Conservation (phyloP, 192 early-diverging fungal species). For the Coemansia asiatica region DNA sequence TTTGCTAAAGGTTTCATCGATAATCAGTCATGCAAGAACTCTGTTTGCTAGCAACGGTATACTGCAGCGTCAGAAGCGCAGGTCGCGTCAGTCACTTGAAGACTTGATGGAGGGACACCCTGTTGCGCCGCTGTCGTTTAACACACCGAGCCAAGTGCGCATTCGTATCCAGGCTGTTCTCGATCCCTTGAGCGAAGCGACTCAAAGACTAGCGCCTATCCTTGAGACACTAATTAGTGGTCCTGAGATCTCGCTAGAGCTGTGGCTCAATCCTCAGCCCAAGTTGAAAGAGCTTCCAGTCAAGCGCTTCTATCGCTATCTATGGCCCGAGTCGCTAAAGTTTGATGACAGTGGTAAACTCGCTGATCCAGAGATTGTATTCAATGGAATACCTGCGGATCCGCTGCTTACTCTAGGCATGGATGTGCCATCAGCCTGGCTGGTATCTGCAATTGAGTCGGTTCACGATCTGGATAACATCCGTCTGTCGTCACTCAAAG, state of each 20-base stretch:
- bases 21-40: conserved; percentile 26
- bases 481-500: conserved; percentile 55
- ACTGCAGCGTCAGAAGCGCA: conserved; percentile 16
- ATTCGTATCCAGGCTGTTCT: conserved; percentile 60
- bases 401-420: conserved; percentile 84
- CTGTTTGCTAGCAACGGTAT: conserved; percentile 16
- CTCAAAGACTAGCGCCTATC: conserved; percentile 77
- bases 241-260: conserved; percentile 63
- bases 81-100: conserved; percentile 12
- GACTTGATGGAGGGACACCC: conserved; percentile 12
- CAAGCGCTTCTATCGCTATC: conserved; percentile 89
- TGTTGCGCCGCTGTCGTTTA: conserved; percentile 9
- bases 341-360: conserved; percentile 60
- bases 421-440: conserved; percentile 88
- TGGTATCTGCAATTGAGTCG: conserved; percentile 77
- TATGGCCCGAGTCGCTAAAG: conserved; percentile 60
- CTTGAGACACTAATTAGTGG: conserved; percentile 67
- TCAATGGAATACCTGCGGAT: conserved; percentile 72
- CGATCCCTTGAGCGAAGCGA: conserved; percentile 75
- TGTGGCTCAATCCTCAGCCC: conserved; percentile 66
- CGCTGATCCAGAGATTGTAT: conserved; percentile 60
- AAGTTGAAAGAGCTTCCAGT: conserved; percentile 68
- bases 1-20: conserved; percentile 23
- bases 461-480: conserved; percentile 94
- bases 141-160: conserved; percentile 19